Evolutionary conservation across 2,329 filamentous ascomycete species (phyloP).

Genomic region (Cytospora mali): DNA sequence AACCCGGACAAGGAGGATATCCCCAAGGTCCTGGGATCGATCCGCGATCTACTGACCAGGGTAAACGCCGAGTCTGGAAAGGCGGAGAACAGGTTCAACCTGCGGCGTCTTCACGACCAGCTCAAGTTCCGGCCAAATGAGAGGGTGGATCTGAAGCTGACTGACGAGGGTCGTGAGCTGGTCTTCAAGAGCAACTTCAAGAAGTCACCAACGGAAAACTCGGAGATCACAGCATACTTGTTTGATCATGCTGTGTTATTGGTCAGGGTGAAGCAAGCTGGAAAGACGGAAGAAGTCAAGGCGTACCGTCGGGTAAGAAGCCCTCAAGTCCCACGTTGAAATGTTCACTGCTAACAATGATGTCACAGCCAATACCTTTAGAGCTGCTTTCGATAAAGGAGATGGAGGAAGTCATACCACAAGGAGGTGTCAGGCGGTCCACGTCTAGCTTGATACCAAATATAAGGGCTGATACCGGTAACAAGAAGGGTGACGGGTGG

Average conservation of each 20-base stretch:
- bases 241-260: slow-evolving; percentile 95
- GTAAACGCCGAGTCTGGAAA: slow-evolving; percentile 97
- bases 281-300: slow-evolving; percentile 92
- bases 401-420: slow-evolving; percentile 94
- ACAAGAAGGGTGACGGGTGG: slow-evolving; percentile 73
- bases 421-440: slow-evolving; percentile 78
- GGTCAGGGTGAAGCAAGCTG: slow-evolving; percentile 86
- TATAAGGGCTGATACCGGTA: slow-evolving; percentile 56
- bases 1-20: slow-evolving; percentile 91
- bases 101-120: slow-evolving; percentile 88
- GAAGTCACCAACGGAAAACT: slow-evolving; percentile 84
- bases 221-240: slow-evolving; percentile 90
- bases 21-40: slow-evolving; percentile 82
- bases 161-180: slow-evolving; percentile 88
- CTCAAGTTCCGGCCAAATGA: slow-evolving; percentile 89
- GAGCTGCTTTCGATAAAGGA: slow-evolving; percentile 92
- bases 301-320: slow-evolving; percentile 75
- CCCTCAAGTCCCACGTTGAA: too few species aligned
- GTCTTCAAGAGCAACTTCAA: slow-evolving; percentile 94
- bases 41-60: slow-evolving; percentile 81
- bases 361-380: slow-evolving; percentile 77
- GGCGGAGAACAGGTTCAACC: slow-evolving; percentile 95
- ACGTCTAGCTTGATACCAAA: slow-evolving; percentile 79
- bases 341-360: slow-evolving; percentile 25
- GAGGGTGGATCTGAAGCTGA: slow-evolving; percentile 90